Base-by-base conservation (phyloP, 148 eudicot genomes). In the Oxyria digyna region DNA sequence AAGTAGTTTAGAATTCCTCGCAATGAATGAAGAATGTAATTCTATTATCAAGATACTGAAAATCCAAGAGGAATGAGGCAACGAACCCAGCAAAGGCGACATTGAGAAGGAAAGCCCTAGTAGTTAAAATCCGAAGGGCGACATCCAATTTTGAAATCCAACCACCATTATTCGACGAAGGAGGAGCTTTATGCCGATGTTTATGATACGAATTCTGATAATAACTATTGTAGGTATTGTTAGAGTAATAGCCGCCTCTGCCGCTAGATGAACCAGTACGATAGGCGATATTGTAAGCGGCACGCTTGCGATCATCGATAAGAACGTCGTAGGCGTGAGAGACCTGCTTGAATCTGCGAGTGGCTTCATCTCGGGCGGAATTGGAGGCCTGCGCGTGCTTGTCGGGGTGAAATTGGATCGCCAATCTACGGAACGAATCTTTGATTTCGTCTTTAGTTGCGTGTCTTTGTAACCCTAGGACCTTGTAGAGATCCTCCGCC, bases 291-390 rank as follows among this genome's bases (percentile, higher is more conserved):
- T 92, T 84, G 52, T 86, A 93, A 3, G 83, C 81, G 15, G 89
- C 87, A 10, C 98, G 95, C 69, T 86, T 93, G 9, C 79, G 79
- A 81, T 93, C 96, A 41, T 93, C 95, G 43, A 81, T 84, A 2
- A 93, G 81, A 69, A 87, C 86, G 69, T 93, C 92, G 52, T 93
- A 90, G 8, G 98, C 96, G 54, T 93, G 91, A 35, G 98, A 87
- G 32, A 80, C 77, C 55, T 79, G 95, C 81, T 93, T 93, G 85
- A 90, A 93, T 77, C 75, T 78, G 42, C 74, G 50, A 20, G 85
- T 83, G 15, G 91, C 89, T 15, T 76, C 48, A 17, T 88, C 92
- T 67, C 72, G 70, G 6, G 84, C 74, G 32, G 80, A 67, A 66
- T 90, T 73, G 41, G 95, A 72, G 0, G 96, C 83, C 7, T 73